Evolutionary conservation across 2,329 filamentous ascomycete genomes (phyloP), one percentile per base, ranked within the genome.

Genomic region (Apiospora hydei): DNA sequence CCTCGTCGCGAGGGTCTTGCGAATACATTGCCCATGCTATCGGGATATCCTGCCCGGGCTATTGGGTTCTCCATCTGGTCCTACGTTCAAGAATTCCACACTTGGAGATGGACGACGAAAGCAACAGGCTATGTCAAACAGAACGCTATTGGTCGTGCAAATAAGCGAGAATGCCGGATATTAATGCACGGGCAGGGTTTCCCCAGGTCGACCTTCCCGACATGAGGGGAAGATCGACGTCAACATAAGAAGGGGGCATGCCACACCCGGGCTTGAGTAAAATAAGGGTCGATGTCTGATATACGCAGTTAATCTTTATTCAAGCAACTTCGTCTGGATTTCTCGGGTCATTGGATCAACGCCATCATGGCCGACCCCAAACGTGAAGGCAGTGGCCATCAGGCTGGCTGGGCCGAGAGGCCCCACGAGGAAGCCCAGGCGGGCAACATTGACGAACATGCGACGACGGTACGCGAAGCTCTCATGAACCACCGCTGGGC

Each of bases 381-480:
- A 11, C 53, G 10, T 2, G 16, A 11, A 4, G 53, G 38, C 30
- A 21, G 13, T 10, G 16, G 18, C 3, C 30, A 4, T 11, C 16
- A 38, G 10, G 4, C 30, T 10, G 30, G 18, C 21, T 34, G 16
- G 30, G 53, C 18, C 0, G 53, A 14, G 3, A 61, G n/a, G 16
- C 21, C 53, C 30, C 26, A 11, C 16, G 53, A 34, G 18, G 53
- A 61, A 3, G 53, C 53, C 53, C 30, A 61, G n/a, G 53, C 21
- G 76, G 76, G 51, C 16, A 61, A 61, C 7, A 38, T 61, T 18
- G 53, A 38, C 53, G 71, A 72, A 34, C 71, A 72, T 18, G 16
- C 43, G 41, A 73, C 53, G 30, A 64, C 38, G 1, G 69, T 73
- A 5, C 46, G 67, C 6, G 38, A 67, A 18, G 51, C 67, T 34